phyloP scores from a whole-genome alignment of 768 basidiomycete species.

The Trametes villosa region DNA sequence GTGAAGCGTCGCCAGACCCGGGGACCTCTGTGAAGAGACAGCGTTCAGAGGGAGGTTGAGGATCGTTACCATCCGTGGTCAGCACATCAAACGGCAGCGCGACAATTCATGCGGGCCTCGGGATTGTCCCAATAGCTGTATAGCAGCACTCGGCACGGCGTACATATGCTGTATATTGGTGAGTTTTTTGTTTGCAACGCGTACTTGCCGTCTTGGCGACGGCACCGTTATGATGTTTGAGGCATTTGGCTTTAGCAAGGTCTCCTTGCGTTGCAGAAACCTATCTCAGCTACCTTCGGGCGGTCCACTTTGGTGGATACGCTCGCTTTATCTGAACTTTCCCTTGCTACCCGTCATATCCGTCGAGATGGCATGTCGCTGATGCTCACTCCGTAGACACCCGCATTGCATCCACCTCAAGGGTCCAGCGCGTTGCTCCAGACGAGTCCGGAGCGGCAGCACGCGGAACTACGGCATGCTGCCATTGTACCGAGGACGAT shows the following conservation, averaged over 20 bases:
- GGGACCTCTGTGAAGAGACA: neutral
- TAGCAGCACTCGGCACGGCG: too few species aligned
- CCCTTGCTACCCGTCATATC: neutral
- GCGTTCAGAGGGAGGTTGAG: conserved; percentile 6
- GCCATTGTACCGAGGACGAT: too few species aligned
- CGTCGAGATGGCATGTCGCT: neutral
- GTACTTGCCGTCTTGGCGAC: neutral
- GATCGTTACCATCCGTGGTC: neutral
- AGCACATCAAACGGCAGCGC: too few species aligned
- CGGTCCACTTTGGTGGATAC: conserved; percentile 44
- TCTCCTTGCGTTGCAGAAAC: conserved; percentile 72
- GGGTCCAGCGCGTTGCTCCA: too few species aligned
- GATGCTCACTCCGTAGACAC: neutral
- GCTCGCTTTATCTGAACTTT: conserved; percentile 52
- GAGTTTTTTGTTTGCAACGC: neutral
- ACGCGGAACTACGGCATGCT: too few species aligned
- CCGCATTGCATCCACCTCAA: too few species aligned
- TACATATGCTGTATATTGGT: too few species aligned
- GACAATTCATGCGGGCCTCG: too few species aligned
- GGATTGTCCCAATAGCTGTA: too few species aligned
- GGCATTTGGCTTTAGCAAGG: conserved; percentile 92
- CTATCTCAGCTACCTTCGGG: conserved; percentile 92
- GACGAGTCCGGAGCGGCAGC: too few species aligned
- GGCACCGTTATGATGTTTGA: conserved; percentile 76
- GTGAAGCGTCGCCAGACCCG: neutral